Conservation (phyloP, 768 basidiomycete genomes). For the Leucogyrophana mollusca region DNA sequence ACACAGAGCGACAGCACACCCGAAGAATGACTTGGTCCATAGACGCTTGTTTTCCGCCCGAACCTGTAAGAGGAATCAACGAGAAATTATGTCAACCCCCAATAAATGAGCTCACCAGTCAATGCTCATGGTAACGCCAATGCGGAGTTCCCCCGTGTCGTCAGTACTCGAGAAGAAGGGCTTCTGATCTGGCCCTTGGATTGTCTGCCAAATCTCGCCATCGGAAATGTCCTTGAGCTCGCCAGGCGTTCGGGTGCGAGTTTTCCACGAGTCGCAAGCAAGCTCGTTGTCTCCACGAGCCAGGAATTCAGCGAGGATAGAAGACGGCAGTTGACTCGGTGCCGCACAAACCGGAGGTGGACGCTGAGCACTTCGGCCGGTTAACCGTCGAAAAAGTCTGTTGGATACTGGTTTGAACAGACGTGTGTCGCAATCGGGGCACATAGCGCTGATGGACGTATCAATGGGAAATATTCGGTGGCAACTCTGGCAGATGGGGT, state of each 20-base stretch:
- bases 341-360: no score
- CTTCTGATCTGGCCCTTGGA: constrained; percentile 8
- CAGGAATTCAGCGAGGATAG: constrained; percentile 8
- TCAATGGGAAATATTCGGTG: constrained; percentile 1
- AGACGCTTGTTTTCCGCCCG: constrained; percentile 10
- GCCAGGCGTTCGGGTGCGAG: constrained; percentile 3
- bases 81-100: background rate
- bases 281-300: constrained; percentile 8
- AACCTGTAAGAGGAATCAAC: constrained; percentile 9
- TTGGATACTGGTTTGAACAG: constrained; percentile 1
- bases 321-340: constrained; percentile 12
- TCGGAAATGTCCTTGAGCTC: constrained; percentile 13
- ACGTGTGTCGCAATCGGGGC: background rate
- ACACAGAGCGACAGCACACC: constrained; percentile 20
- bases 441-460: background rate
- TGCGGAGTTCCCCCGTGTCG: constrained; percentile 14
- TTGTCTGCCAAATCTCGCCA: constrained; percentile 14
- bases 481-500: constrained; percentile 3
- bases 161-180: constrained; percentile 18
- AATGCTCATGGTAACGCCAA: constrained; percentile 14
- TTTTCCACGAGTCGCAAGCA: constrained; percentile 12
- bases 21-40: constrained; percentile 18
- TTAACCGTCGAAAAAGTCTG: background rate
- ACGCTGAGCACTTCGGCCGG: background rate
- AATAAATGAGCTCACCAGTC: constrained; percentile 16